Conservation (phyloP, 139 green algal species). For the Desmodesmus armatus region DNA sequence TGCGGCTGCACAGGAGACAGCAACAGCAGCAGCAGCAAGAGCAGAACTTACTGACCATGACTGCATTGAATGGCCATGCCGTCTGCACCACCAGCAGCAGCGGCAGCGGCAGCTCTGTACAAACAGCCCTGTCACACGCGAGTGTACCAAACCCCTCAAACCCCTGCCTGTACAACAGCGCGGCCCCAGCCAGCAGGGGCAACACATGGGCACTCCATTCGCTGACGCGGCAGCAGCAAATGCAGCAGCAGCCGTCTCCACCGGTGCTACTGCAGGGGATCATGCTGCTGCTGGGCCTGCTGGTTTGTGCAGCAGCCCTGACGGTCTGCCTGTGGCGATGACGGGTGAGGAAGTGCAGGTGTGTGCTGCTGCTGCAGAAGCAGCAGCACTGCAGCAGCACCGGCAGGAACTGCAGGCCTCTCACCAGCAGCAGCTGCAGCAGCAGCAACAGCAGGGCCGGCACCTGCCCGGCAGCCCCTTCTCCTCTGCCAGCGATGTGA, state of each 20-base stretch:
- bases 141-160: too few relatives aligned
- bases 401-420: conserved; percentile 1
- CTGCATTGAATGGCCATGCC: too few relatives aligned
- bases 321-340: conserved; percentile 2
- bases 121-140: not conserved
- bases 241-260: not conserved
- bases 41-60: not conserved
- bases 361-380: conserved; percentile 33
- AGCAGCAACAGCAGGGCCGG: conserved; percentile 5
- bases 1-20: not conserved
- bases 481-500: not conserved
- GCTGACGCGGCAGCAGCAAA: not conserved
- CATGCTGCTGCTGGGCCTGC: not conserved
- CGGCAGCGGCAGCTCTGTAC: not conserved
- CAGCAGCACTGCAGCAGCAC: conserved; percentile 24
- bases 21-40: not conserved
- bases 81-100: not conserved
- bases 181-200: not conserved
- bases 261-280: too few relatives aligned
- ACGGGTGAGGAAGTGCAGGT: conserved; percentile 33
- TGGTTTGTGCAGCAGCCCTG: too few relatives aligned
- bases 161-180: not conserved
- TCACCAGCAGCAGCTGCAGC: conserved; percentile 15
- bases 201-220: not conserved
- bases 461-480: not conserved